Conservation (phyloP, 2,329 filamentous ascomycete genomes). For the Cryphonectria nitschkei region DNA sequence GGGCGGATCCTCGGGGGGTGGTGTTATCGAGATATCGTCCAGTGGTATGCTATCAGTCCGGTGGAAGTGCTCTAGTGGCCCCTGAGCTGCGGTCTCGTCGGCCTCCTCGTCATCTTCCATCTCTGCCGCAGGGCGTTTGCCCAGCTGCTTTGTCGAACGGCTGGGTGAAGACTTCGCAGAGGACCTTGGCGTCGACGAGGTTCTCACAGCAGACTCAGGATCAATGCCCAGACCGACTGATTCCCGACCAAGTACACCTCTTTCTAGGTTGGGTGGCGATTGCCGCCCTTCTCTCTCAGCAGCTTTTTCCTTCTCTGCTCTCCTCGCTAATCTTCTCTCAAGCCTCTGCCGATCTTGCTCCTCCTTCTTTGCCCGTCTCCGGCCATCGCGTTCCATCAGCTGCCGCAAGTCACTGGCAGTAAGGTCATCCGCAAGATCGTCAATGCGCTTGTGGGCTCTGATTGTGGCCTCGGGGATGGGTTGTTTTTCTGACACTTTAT, state of each 20-base stretch:
- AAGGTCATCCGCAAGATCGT: slow-evolving; percentile 81
- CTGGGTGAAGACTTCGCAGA: slow-evolving; percentile 40
- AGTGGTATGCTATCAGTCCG: slow-evolving; percentile 52
- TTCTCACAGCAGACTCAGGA: slow-evolving; percentile 57
- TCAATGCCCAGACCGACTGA: slow-evolving; percentile 60
- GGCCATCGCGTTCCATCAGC: slow-evolving; percentile 85
- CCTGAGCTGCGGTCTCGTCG: slow-evolving; percentile 23
- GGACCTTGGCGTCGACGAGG: slow-evolving; percentile 57
- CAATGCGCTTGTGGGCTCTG: slow-evolving; percentile 64
- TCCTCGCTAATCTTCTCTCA: slow-evolving; percentile 65
- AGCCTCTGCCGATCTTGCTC: slow-evolving; percentile 68
- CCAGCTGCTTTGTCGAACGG: slow-evolving; percentile 34
- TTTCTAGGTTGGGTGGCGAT: slow-evolving; percentile 60
- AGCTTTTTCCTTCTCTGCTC: slow-evolving; percentile 67
- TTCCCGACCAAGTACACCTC: slow-evolving; percentile 64
- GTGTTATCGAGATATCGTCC: slow-evolving; percentile 32
- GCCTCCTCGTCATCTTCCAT: slow-evolving; percentile 29
- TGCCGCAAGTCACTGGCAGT: slow-evolving; percentile 84
- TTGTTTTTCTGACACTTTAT: slow-evolving; percentile 52
- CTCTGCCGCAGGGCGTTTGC: slow-evolving; percentile 35
- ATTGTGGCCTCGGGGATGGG: slow-evolving; percentile 65
- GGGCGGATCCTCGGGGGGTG: slow-evolving; percentile 29
- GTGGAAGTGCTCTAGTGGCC: slow-evolving; percentile 45
- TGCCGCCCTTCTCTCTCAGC: slow-evolving; percentile 60
- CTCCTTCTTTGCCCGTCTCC: slow-evolving; percentile 76